phyloP scores from a whole-genome alignment of 2,329 filamentous ascomycete genomes.

The Fusarium sp. region DNA sequence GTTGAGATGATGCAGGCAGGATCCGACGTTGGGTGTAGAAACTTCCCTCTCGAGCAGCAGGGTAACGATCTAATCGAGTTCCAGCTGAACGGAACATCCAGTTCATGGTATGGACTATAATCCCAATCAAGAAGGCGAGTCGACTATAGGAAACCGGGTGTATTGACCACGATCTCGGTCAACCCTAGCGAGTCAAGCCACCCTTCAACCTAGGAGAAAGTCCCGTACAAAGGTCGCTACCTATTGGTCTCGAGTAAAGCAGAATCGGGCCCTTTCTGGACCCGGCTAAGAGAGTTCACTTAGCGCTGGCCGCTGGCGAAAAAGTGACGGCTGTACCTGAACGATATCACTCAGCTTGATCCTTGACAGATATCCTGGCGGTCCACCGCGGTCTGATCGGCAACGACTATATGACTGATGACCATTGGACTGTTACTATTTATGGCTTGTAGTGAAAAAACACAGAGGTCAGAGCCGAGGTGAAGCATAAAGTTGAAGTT shows the following conservation, averaged over 20 bases:
- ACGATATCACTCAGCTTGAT: conserved; percentile 17
- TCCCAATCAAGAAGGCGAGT: conserved; percentile 9
- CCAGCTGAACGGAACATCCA: conserved; percentile 6
- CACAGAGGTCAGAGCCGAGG: conserved; percentile 25
- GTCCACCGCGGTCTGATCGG: conserved; percentile 37
- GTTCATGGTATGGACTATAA: conserved; percentile 4
- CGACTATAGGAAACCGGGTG: conserved; percentile 1
- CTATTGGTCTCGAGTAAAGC: background rate
- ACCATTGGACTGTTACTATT: conserved; percentile 34
- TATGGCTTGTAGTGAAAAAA: conserved; percentile 28
- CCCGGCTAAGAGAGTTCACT: conserved; percentile 12
- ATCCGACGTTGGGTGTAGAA: conserved; percentile 24
- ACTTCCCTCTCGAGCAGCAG: conserved; percentile 3
- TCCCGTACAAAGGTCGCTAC: background rate
- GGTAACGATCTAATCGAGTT: conserved; percentile 1
- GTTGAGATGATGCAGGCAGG: conserved; percentile 27
- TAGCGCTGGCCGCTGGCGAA: conserved; percentile 27
- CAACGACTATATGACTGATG: conserved; percentile 14
- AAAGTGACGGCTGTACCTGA: conserved; percentile 21
- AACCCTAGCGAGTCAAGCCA: conserved; percentile 8
- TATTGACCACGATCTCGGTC: conserved; percentile 5
- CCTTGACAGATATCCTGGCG: conserved; percentile 19
- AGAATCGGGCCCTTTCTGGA: conserved; percentile 28
- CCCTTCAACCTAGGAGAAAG: conserved; percentile 1
- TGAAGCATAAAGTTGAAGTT: conserved; percentile 40